Base-by-base conservation (phyloP, 2,329 filamentous ascomycete genomes). In the Cladobotryum mycophilum region DNA sequence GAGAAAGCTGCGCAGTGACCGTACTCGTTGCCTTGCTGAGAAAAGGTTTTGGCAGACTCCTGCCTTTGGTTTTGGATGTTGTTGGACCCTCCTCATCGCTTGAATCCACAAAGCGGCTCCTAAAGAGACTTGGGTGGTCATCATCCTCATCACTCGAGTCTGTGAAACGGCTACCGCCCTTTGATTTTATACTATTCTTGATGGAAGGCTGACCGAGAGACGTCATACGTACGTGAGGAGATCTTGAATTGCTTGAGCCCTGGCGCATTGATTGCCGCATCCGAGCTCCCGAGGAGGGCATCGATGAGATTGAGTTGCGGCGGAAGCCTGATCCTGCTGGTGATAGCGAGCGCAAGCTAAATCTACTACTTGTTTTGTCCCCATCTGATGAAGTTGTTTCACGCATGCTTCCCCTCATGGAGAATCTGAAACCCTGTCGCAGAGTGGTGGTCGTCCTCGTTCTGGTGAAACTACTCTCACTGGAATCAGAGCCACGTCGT, bases 391-490 rank as follows among this genome's bases (percentile, higher is more conserved):
- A 43, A 11, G 54, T 51, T 17, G 57, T 46, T 12, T 65, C 62
- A 6, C 54, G 59, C 40, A 55, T 34, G 40, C 56, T 60, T 25
- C 59, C 56, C 53, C 90, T 79, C 87, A 96, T 88, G 2, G 87
- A 89, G 47, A 75, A 78, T 51, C 84, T 84, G 74, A 95, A 88
- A 1, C 73, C 77, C 48, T 82, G 78, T 0, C 75, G 75, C 41
- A 74, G 67, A 38, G 68, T 68, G 5, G 66, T 63, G 47, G 70
- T 64, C 36, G 76, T 70, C 54, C 79, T 78, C 41, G 73, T 68
- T 25, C 88, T 84, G 61, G 81, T 86, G 71, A 96, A 96, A 64
- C 89, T 95, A 68, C 88, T 95, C 41, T 88, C 84, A 60, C 85
- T 89, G 25, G 79, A 84, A 57, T 83, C 81, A 0, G 84, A 87